These are phyloP conservation scores for Komagataella kurtzmanii DNA, from an alignment of 805 yeast species.

Conservation along the genomic window DNA sequence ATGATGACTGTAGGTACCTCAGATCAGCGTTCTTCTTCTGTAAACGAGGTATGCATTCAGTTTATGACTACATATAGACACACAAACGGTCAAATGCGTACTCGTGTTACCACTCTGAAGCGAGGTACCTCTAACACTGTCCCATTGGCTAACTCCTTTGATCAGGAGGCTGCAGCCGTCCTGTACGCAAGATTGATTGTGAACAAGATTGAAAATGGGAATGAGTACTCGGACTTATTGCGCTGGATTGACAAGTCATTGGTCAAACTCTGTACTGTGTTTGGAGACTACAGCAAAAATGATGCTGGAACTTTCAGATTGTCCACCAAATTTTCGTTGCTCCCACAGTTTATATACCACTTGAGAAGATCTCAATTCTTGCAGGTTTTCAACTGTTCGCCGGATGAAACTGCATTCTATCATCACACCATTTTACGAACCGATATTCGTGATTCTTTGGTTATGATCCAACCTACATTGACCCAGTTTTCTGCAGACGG, in stretches of 20 bases:
- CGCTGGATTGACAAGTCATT: slow-evolving; percentile 92
- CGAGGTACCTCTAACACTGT: slow-evolving; percentile 37
- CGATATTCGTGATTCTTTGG: slow-evolving; percentile 83
- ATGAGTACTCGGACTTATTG: slow-evolving; percentile 62
- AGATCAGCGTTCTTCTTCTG: slow-evolving; percentile 24
- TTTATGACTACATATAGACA: slow-evolving; percentile 90
- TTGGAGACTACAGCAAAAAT: slow-evolving; percentile 86
- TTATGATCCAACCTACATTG: slow-evolving; percentile 96
- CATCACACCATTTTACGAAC: slow-evolving; percentile 86
- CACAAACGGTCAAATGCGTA: slow-evolving; percentile 79
- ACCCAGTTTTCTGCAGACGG: slow-evolving; percentile 73
- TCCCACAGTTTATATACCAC: slow-evolving; percentile 94
- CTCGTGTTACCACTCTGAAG: slow-evolving; percentile 80
- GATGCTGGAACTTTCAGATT: slow-evolving; percentile 73
- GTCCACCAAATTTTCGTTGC: slow-evolving; percentile 70
- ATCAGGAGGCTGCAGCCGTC: slow-evolving; percentile 97
- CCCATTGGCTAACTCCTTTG: slow-evolving; percentile 56
- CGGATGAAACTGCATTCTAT: slow-evolving; percentile 96
- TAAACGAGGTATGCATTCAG: slow-evolving; percentile 36
- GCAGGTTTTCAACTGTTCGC: slow-evolving; percentile 94
- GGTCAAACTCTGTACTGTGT: slow-evolving; percentile 80
- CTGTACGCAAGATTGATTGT: slow-evolving; percentile 86
- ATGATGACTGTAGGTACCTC: slow-evolving; percentile 38
- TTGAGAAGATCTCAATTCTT: slow-evolving; percentile 92
- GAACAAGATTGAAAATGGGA: slow-evolving; percentile 76